These are phyloP conservation scores for Magnusiomyces tetraspermus DNA, from an alignment of 1,139 yeast species.

Conservation along the genomic window DNA sequence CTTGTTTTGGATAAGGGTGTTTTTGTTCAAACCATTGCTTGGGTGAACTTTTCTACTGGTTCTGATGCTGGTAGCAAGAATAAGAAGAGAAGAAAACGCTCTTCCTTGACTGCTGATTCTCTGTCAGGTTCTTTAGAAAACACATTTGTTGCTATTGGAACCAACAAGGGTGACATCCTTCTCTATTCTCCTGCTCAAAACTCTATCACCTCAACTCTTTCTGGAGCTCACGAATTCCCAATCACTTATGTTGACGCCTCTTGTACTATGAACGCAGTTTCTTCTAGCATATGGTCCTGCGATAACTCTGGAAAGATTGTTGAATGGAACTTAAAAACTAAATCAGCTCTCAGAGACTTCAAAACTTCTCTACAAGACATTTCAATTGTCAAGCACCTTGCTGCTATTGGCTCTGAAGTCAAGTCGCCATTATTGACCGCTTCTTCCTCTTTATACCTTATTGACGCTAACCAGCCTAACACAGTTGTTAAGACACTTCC, in stretches of 20 bases:
- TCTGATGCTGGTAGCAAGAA: constrained; percentile 8
- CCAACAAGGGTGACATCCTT: constrained; percentile 55
- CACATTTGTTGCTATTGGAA: constrained; percentile 48
- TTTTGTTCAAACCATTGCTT: constrained; percentile 44
- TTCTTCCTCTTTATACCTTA: constrained; percentile 52
- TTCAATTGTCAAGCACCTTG: constrained; percentile 31
- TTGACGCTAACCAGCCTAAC: constrained; percentile 31
- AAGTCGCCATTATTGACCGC: constrained; percentile 44
- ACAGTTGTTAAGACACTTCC: constrained; percentile 20
- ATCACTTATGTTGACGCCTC: constrained; percentile 46
- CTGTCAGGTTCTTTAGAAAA: constrained; percentile 6
- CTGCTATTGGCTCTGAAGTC: constrained; percentile 30
- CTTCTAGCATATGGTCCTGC: constrained; percentile 41
- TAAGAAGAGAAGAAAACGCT: constrained; percentile 31
- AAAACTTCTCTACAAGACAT: constrained; percentile 34
- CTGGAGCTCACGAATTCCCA: constrained; percentile 43
- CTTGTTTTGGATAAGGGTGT: constrained; percentile 45
- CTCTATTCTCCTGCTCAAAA: constrained; percentile 62
- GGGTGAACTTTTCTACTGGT: constrained; percentile 38
- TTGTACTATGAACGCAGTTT: constrained; percentile 25
- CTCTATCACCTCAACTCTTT: constrained; percentile 43
- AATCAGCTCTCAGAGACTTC: constrained; percentile 37
- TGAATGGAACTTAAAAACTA: constrained; percentile 52
- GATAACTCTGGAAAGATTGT: constrained; percentile 54
- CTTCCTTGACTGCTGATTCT: constrained; percentile 13